Base-by-base conservation (phyloP, 345 rosid genomes). In the Heritiera littoralis region DNA sequence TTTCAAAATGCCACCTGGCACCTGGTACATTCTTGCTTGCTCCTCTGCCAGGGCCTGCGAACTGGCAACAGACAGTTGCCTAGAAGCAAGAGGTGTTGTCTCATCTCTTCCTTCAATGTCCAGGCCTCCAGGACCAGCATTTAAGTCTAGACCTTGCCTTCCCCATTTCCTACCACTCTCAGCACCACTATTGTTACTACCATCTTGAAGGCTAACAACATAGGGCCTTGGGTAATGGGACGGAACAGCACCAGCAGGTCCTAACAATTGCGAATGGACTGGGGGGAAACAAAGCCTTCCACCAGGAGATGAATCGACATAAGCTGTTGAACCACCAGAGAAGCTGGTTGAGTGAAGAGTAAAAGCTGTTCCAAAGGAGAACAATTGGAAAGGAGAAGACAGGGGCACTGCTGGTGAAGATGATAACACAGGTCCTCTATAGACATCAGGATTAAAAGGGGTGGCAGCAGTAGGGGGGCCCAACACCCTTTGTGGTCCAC, bases 51-150 rank as follows among this genome's bases (percentile, higher is more conserved):
- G 77, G 43, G 87, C 84, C 79, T 88, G 92, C 3, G 94, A 79
- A 82, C 84, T 78, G 18, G 89, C 67, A 43, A 90, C 84, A 4
- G 97, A 68, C 7, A 86, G 83, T 66, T 89, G 94, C 80, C 94
- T 89, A 8, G 84, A 79, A 14, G 80, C 79, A 81, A 83, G 80
- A 40, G 92, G 14, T 5, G 87, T 52, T 8, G 83, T 64, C 78
- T 91, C 99, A n/a, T 91, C 95, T 85, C 92, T 89, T 51, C 88
- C 89, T 67, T 92, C 98, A 12, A 79, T 56, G 7, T 94, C 98
- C 2, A 83, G 84, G 15, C 86, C 92, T 75, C 86, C 88, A 15
- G 99, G 99, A 46, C 99, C 99, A 0, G 96, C 83, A 81, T 95
- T 95, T 41, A 95, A 87, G 81, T 95, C 99, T 60, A 95, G 85